Base-by-base conservation (phyloP, 306 rosid species). In the Lathyrus tuberosus region DNA sequence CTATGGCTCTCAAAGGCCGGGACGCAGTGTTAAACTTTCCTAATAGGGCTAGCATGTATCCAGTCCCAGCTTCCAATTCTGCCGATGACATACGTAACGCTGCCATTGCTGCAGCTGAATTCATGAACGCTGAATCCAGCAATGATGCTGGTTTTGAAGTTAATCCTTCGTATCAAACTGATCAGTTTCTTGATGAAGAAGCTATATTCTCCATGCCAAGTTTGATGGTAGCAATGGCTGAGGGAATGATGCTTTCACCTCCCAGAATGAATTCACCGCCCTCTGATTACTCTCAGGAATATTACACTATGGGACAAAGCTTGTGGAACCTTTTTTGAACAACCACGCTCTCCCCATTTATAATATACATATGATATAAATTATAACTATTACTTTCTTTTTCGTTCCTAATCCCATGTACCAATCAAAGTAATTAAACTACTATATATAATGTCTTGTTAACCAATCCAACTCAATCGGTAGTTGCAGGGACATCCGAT, bases 211-310 rank as follows among this genome's bases (percentile, higher is more conserved):
- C 80, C 2, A 87, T 88, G 98, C 96, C 98, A n/a, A 81, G 78
- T 83, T 84, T 94, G 79, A 63, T 94, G 65, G 77, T 72, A 10
- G 94, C 91, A 9, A 94, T 94, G 98, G 98, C 98, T 2, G 90
- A 81, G 77, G 98, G 97, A 76, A 88, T 94, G 98, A 68, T 94
- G 56, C 72, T 94, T 33, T 83, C 98, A 5, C 98, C 98, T 3
- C 98, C 98, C 5, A 81, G 94, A 79, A 85, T 94, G 66, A 81
- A 33, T 62, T 60, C 90, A 0, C 79, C 85, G 15, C 82, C 43
- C 0, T 71, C 89, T 0, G 82, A 86, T 10, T 56, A 83, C 65
- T 79, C 79, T 5, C 72, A 81, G 5, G 91, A 35, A 17, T 62
- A 72, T 17, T 53, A 72, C 61, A 74, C 66, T 3, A 77, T 69